phyloP scores from a whole-genome alignment of 768 basidiomycete species.

The Russula sp. region DNA sequence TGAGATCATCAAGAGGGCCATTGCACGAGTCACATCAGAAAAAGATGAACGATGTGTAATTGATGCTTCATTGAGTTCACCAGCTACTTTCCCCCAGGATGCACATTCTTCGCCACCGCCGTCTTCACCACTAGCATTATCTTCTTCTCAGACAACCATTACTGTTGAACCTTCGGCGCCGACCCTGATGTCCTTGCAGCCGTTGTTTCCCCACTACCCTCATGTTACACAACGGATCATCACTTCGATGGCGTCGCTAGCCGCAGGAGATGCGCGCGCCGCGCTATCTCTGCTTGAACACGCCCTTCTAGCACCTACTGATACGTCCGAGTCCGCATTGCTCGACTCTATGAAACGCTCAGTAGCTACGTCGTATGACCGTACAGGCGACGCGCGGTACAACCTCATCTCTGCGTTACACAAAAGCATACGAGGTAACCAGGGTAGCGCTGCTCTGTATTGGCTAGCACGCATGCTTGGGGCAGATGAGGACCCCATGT shows the following conservation, averaged over 20 bases:
- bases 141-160: constrained; percentile 23
- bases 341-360: constrained; percentile 57
- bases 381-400: constrained; percentile 69
- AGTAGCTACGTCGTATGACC: constrained; percentile 63
- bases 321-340: constrained; percentile 42
- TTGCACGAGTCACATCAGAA: constrained; percentile 30
- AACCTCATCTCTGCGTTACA: constrained; percentile 84
- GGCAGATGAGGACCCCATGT: constrained; percentile 77
- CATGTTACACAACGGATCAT: constrained; percentile 45
- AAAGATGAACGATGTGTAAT: background rate
- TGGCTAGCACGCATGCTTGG: constrained; percentile 83
- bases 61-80: background rate
- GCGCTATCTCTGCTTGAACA: constrained; percentile 81
- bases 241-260: constrained; percentile 46
- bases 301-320: constrained; percentile 42
- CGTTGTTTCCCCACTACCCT: constrained; percentile 28
- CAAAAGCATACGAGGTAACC: constrained; percentile 72
- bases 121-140: constrained; percentile 7
- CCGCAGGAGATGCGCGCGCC: constrained; percentile 68
- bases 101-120: constrained; percentile 1
- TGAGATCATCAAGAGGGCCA: constrained; percentile 52
- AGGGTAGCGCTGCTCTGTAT: constrained; percentile 76
- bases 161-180: background rate
- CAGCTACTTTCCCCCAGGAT: background rate
- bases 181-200: background rate